A percentile compares a stretch with the other conserved stretches of the same genome.
These are phyloP conservation scores for Neofusicoccum parvum DNA, from an alignment of 2,329 filamentous ascomycete genomes.

Conservation along the genomic window DNA sequence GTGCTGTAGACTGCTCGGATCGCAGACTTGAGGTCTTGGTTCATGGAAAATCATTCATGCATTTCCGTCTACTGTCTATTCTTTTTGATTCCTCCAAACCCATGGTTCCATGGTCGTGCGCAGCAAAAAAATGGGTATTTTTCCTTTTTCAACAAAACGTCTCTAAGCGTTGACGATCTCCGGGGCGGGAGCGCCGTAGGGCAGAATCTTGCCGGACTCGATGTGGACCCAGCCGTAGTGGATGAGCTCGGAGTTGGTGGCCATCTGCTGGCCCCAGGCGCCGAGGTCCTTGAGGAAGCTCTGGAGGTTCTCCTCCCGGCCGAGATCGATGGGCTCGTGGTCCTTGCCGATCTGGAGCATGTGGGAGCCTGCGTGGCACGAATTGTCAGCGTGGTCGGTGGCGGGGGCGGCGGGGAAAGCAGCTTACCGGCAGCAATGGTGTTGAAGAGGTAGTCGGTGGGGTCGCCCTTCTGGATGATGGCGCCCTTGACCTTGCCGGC, in stretches of 20 bases:
- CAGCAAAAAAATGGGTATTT: not conserved
- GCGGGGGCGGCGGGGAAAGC: not conserved
- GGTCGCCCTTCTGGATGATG: slow-evolving; percentile 21
- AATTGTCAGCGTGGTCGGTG: not conserved
- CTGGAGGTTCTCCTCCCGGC: slow-evolving; percentile 50
- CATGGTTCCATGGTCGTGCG: not conserved
- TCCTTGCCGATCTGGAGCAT: slow-evolving; percentile 37
- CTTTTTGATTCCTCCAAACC: not conserved
- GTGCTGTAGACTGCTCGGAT: too few relatives aligned
- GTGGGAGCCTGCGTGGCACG: slow-evolving; percentile 8
- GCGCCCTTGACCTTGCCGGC: slow-evolving; percentile 43
- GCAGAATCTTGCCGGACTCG: slow-evolving; percentile 37
- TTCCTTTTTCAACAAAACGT: not conserved
- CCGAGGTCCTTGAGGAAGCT: slow-evolving; percentile 53
- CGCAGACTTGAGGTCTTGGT: too few relatives aligned
- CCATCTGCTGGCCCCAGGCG: slow-evolving; percentile 46
- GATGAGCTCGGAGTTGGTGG: slow-evolving; percentile 40
- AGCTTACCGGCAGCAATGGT: slow-evolving; percentile 21
- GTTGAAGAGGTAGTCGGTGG: slow-evolving; percentile 21
- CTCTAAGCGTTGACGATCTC: not conserved
- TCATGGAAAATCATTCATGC: too few relatives aligned
- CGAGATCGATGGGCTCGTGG: slow-evolving; percentile 56
- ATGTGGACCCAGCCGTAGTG: slow-evolving; percentile 52
- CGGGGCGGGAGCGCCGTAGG: slow-evolving; percentile 34
- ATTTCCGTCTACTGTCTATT: slow-evolving; percentile 11